Evolutionary conservation across 1,139 yeast species (phyloP), one percentile per base, ranked within the genome.

Genomic region (Candida labiduridarum): DNA sequence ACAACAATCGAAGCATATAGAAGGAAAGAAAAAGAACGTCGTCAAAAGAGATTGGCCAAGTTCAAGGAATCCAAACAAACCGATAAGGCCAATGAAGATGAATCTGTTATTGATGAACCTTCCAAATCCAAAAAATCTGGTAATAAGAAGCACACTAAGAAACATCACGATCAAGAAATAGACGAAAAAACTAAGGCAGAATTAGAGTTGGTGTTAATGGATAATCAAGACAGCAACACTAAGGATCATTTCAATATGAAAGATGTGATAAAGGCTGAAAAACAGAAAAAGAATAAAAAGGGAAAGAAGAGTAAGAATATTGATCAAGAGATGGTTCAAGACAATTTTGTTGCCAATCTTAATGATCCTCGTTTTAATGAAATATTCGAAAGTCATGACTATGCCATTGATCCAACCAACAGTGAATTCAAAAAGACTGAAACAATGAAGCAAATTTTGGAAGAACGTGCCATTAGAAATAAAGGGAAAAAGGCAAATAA

Each of bases 21-120:
- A 68, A 81, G 96, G 57, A 94, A 91, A 68, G 97, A 92, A 65
- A 90, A 89, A 72, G 99, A 95, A 67, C 87, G 98, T 67, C 85
- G 92, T 62, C 83, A 85, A 73, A 82, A 82, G 54, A 84, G 97
- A 76, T 80, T 86, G 76, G 90, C 85, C 44, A 85, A 85, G 62
- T 71, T 84, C 60, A 87, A 87, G 66, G 83, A 82, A 56, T 52
- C 76, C 47, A 81, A 82, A 65, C 73, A 70, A 44, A 74, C 73
- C 36, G 78, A 78, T 30, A 68, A 69, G 34, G 72, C 69, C 12
- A 66, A 71, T 36, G 39, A 54, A 16, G 58, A 55, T 42, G 53
- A 55, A 11, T 51, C 49, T 8, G 50, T 27, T 1, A 48, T 18
- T 16, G 47, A 49, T 11, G 75, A 35, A 63, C 65, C 40, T 69